Percentiles rank a stretch among this genome's conserved stretches.
Evolutionary conservation across 352 stramenopile genomes (phyloP).

Genomic region (Achlya hypogyna): DNA sequence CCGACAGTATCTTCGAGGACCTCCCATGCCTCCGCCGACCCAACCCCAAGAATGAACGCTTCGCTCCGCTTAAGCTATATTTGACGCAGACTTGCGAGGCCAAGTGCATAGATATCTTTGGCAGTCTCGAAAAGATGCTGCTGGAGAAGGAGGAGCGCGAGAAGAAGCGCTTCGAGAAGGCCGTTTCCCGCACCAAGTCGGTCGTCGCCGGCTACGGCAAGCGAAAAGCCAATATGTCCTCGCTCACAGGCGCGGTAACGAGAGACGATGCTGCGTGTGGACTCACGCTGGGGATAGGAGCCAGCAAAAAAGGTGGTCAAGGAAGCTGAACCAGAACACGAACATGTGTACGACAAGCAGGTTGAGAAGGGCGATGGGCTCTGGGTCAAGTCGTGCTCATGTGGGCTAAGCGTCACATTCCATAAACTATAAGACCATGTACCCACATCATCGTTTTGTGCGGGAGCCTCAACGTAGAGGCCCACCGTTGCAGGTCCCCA

Average conservation of each 20-base stretch:
- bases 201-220: neutral
- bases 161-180: conserved; percentile 5
- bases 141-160: conserved; percentile 7
- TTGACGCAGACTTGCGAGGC: conserved; percentile 10
- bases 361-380: conserved; percentile 10
- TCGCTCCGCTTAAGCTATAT: conserved; percentile 13
- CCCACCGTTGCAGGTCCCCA: too few relatives aligned
- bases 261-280: neutral
- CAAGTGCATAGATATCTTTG: conserved; percentile 1
- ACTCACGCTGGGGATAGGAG: neutral
- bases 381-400: conserved; percentile 12
- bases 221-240: neutral
- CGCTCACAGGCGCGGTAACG: neutral
- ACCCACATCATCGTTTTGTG: neutral
- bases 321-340: neutral
- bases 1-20: conserved; percentile 4
- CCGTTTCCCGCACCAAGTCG: conserved; percentile 9
- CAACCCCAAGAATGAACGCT: conserved; percentile 19
- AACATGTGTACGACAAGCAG: conserved; percentile 1
- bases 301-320: neutral
- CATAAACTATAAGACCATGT: conserved; percentile 6
- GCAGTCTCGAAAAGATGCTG: conserved; percentile 13
- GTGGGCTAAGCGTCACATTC: neutral
- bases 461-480: too few relatives aligned
- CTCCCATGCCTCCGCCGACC: conserved; percentile 10